Conservation (phyloP, 257 asterid genomes). For the Solanum stenotomum region DNA sequence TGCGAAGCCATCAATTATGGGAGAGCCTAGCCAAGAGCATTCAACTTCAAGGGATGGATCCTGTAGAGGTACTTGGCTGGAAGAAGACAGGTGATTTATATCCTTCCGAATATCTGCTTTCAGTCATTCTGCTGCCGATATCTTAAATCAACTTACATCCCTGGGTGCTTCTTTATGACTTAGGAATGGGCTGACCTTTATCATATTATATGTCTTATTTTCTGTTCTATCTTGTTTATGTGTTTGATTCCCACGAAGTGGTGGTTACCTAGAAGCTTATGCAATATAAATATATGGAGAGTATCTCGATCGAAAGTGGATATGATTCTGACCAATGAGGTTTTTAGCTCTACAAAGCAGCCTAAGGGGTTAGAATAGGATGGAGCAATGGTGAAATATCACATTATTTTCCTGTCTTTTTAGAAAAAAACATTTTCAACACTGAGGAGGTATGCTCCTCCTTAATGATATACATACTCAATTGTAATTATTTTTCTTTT, state of each 20-base stretch:
- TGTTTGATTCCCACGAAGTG: background rate
- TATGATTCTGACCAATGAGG: background rate
- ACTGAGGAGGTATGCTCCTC: background rate
- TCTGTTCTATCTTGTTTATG: background rate
- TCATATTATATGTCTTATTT: background rate
- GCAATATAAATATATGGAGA: background rate
- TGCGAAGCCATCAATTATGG: slow-evolving; percentile 80
- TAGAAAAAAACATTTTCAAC: background rate
- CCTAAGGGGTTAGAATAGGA: background rate
- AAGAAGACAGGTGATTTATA: slow-evolving; percentile 59
- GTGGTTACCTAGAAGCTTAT: background rate
- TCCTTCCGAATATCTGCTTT: background rate
- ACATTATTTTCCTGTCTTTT: background rate
- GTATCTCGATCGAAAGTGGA: background rate
- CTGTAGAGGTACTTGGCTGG: slow-evolving; percentile 72
- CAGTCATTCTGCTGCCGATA: background rate
- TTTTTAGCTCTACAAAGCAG: background rate
- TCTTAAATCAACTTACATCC: background rate
- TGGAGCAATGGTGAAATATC: background rate
- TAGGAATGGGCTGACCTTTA: background rate
- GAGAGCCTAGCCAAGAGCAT: slow-evolving; percentile 56
- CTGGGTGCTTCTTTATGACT: background rate
- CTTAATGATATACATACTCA: background rate
- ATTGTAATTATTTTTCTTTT: background rate
- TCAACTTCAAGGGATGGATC: slow-evolving; percentile 59